Conservation (phyloP, 257 asterid species). For the Gentiana macrophylla region DNA sequence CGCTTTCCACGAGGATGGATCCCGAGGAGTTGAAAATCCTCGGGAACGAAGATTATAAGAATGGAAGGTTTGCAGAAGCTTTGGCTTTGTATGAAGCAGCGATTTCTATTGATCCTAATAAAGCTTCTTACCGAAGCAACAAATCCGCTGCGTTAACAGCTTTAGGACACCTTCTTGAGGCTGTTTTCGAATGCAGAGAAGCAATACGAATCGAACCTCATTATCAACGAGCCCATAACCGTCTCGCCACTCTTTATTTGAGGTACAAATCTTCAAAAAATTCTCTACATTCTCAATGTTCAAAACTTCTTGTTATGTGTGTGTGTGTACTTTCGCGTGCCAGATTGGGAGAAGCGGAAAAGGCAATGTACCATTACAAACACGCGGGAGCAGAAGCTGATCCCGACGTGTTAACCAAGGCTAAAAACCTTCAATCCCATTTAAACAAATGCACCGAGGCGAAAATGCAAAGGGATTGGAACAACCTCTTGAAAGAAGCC, state of each 20-base stretch:
- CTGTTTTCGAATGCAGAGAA: constrained; percentile 81
- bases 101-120: constrained; percentile 73
- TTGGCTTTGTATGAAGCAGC: constrained; percentile 87
- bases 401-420: constrained; percentile 55
- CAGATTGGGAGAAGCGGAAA: constrained; percentile 78
- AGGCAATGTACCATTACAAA: constrained; percentile 57
- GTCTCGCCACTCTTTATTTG: constrained; percentile 56
- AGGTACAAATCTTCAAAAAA: constrained; percentile 23
- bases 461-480: constrained; percentile 56
- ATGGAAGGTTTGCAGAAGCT: constrained; percentile 90
- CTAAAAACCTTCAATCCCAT: constrained; percentile 38
- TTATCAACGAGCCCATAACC: constrained; percentile 78
- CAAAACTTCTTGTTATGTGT: background rate
- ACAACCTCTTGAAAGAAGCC: constrained; percentile 44
- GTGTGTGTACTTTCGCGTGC: background rate
- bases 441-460: constrained; percentile 52
- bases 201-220: constrained; percentile 66
- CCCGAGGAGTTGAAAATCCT: constrained; percentile 86
- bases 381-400: constrained; percentile 74
- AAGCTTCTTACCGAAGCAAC: constrained; percentile 93
- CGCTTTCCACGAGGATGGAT: constrained; percentile 77
- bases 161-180: constrained; percentile 82
- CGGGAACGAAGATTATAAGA: constrained; percentile 93
- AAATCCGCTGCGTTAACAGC: constrained; percentile 95
- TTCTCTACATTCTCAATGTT: background rate